phyloP scores from a whole-genome alignment of 2,329 filamentous ascomycete species.

The Pseudocercospora musae region DNA sequence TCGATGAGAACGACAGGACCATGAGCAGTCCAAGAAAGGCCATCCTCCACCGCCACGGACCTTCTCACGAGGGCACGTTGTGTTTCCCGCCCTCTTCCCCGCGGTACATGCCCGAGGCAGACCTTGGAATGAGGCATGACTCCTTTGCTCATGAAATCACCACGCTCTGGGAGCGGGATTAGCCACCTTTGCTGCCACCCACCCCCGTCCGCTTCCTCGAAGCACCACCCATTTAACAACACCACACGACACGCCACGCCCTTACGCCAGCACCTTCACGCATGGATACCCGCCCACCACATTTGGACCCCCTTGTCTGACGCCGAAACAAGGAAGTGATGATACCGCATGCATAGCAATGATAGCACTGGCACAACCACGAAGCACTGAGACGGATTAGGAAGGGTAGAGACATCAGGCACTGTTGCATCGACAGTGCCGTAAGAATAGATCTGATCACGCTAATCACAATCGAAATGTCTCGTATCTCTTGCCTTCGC shows the following conservation, averaged over 20 bases:
- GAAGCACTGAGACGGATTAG: not conserved
- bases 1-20: not conserved
- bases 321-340: constrained; percentile 2
- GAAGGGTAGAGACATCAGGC: not conserved
- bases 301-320: constrained; percentile 9
- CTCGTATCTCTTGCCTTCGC: not conserved
- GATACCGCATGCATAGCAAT: constrained; percentile 6
- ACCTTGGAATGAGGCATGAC: not conserved
- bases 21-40: constrained; percentile 2
- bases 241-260: constrained; percentile 4
- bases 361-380: not conserved
- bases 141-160: not conserved
- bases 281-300: constrained; percentile 8
- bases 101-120: not conserved
- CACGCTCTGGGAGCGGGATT: not conserved
- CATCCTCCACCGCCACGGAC: not conserved
- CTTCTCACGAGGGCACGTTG: not conserved
- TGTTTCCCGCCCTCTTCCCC: not conserved
- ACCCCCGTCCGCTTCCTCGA: not conserved
- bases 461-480: constrained; percentile 1
- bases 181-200: not conserved
- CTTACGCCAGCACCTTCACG: not conserved
- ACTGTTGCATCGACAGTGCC: not conserved
- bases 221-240: not conserved
- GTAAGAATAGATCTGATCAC: constrained; percentile 4